Evolutionary conservation across 1,284 basidiomycete genomes (phyloP), one percentile per base, ranked within the genome.

Genomic region (Heliocybe sulcata): DNA sequence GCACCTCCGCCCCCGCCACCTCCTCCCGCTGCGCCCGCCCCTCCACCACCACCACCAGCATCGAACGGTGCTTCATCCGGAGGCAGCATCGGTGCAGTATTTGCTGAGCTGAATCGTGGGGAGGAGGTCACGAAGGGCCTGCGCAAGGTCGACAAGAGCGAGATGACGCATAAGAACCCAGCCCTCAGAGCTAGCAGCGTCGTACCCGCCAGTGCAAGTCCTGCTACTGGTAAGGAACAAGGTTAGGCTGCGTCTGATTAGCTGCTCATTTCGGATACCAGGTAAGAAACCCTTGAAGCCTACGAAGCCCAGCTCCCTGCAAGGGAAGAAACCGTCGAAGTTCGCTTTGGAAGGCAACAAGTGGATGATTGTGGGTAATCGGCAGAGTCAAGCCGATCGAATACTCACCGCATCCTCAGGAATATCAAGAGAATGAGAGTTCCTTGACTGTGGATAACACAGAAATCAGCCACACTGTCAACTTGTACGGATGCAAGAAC

Each of bases 161-260:
- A 98, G 70, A 96, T 96, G 94, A 98, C 94, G 6, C 97, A 99
- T 77, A 98, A 99, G 80, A 99, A 99, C 65, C 96, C 97, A 0
- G 79, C 83, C 14, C 72, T 99, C 45, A 77, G 94, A 38, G 80
- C 82, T 2, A 72, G 82, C 23, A 79, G 79, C 55, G 74, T 76
- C 16, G 92, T 93, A 20, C 82, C 89, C 47, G 77, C 60, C 23
- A 49, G 59, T 29, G 55, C 61, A 14, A 45, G 35, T 50, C 70
- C 47, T 19, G 61, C 75, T 22, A 60, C 66, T 58, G 63, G 75
- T 76, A 51, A 56, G 74, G 63, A 25, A 26, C 16, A 6, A 6
- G 23, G 16, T 14, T 12, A 20, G 3, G n/a, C 33, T 49, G 23
- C 42, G 4, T 2, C 35, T 26, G 20, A 8, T 51, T 45, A n/a